Percentiles rank a stretch among this genome's conserved stretches.
Evolutionary conservation across 352 stramenopile genomes (phyloP).

Genomic region (Phytopythium ostracodes): DNA sequence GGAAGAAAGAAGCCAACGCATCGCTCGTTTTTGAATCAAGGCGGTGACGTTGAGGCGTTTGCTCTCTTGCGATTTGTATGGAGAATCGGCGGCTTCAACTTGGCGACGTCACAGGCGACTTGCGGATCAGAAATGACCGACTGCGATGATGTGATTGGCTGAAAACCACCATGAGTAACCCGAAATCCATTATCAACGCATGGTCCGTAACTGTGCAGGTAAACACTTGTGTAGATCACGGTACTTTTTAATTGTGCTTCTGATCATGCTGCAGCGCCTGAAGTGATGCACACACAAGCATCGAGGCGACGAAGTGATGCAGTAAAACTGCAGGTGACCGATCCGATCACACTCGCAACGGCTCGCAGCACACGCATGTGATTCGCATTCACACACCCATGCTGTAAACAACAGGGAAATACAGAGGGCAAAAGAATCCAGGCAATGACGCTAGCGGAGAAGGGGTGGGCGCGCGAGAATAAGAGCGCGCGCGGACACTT

Average conservation of each 20-base stretch:
- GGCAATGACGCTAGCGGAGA: not conserved
- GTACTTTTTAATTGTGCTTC: not conserved
- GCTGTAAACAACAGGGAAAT: no score
- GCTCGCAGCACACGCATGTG: no score
- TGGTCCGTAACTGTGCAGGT: no score
- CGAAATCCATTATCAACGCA: not conserved
- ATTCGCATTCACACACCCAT: no score
- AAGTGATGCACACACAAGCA: no score
- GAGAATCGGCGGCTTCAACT: not conserved
- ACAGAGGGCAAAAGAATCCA: not conserved
- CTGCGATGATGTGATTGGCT: not conserved
- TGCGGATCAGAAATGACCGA: not conserved
- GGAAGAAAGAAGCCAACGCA: no score
- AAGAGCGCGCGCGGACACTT: not conserved
- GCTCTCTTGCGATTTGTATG: not conserved
- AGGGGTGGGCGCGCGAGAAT: not conserved
- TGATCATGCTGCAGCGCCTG: no score
- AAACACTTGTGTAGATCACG: not conserved
- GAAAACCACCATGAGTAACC: conserved; percentile 1
- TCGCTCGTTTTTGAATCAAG: not conserved
- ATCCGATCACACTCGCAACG: no score
- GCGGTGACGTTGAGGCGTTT: not conserved
- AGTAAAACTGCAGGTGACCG: no score
- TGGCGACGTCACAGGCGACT: conserved; percentile 3
- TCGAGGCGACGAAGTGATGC: no score